A percentile compares a stretch with the other conserved stretches of the same genome.
Evolutionary conservation across 1,139 yeast genomes (phyloP).

Genomic region (Debaryomyces singareniensis): DNA sequence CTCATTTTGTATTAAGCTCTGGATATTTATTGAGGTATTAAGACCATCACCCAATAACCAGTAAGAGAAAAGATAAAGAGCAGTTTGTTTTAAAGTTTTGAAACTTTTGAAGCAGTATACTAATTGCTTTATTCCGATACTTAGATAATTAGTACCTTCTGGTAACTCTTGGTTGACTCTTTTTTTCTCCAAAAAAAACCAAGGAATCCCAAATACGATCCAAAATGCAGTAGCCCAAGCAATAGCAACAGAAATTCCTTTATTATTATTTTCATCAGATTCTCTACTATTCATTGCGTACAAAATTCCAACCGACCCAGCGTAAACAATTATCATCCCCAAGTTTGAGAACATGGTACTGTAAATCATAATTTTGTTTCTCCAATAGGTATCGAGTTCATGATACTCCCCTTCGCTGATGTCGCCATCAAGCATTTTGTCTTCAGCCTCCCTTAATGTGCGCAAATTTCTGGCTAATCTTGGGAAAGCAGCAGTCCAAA

Average conservation of each 20-base stretch:
- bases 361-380: conserved; percentile 6
- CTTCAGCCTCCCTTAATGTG: conserved; percentile 73
- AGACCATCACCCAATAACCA: conserved; percentile 7
- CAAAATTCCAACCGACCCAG: conserved; percentile 5
- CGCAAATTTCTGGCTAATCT: conserved; percentile 36
- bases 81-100: conserved; percentile 5
- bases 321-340: conserved; percentile 4
- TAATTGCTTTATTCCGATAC: conserved; percentile 3
- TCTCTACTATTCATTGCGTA: conserved; percentile 3
- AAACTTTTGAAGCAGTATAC: conserved; percentile 3
- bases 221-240: conserved; percentile 5
- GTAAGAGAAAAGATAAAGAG: conserved; percentile 6
- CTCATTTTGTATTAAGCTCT: conserved; percentile 6
- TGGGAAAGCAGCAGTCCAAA: conserved; percentile 7
- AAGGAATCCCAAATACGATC: conserved; percentile 6
- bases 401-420: conserved; percentile 5
- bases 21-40: conserved; percentile 6
- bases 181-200: conserved; percentile 6
- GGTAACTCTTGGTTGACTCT: conserved; percentile 3
- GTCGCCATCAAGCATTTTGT: conserved; percentile 20
- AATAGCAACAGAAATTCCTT: conserved; percentile 5
- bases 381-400: conserved; percentile 4
- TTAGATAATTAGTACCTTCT: conserved; percentile 1
- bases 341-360: conserved; percentile 5
- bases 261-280: conserved; percentile 3